These are phyloP conservation scores for Cephaloascus albidus DNA, from an alignment of 805 yeast genomes.

Conservation along the genomic window DNA sequence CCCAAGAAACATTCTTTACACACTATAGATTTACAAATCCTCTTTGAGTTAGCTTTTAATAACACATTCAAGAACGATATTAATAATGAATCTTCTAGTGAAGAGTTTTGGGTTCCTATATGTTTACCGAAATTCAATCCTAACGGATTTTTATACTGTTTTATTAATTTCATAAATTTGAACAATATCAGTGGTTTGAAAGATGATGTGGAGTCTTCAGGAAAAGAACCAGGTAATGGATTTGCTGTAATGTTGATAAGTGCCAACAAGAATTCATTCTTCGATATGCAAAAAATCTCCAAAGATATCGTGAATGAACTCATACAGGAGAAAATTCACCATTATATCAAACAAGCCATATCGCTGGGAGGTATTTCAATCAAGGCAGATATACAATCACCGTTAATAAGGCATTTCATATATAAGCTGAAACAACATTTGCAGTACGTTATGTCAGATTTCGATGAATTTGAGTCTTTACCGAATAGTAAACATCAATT, in stretches of 20 bases:
- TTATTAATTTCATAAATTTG: conserved; percentile 50
- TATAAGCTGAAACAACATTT: conserved; percentile 63
- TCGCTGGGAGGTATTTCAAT: conserved; percentile 10
- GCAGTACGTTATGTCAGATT: conserved; percentile 48
- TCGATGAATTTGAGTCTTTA: conserved; percentile 1
- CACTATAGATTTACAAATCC: conserved; percentile 70
- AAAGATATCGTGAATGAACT: conserved; percentile 34
- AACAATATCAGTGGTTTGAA: conserved; percentile 17
- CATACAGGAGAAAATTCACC: conserved; percentile 25
- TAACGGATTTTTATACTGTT: conserved; percentile 79
- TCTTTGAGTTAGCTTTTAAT: conserved; percentile 62
- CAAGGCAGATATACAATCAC: conserved; percentile 12
- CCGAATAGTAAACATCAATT: background rate
- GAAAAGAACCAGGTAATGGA: conserved; percentile 9
- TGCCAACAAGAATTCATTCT: conserved; percentile 73
- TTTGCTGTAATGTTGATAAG: conserved; percentile 40
- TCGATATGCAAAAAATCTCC: conserved; percentile 57
- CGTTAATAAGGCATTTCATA: conserved; percentile 65
- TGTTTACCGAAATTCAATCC: conserved; percentile 88
- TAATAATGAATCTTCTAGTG: conserved; percentile 20
- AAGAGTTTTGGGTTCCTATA: conserved; percentile 89
- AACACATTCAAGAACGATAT: conserved; percentile 28
- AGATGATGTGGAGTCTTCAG: conserved; percentile 8
- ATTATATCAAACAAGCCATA: conserved; percentile 1
- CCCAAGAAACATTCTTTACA: conserved; percentile 73